Evolutionary conservation across 2,329 filamentous ascomycete species (phyloP).

Genomic region (Diaporthe vaccinii): DNA sequence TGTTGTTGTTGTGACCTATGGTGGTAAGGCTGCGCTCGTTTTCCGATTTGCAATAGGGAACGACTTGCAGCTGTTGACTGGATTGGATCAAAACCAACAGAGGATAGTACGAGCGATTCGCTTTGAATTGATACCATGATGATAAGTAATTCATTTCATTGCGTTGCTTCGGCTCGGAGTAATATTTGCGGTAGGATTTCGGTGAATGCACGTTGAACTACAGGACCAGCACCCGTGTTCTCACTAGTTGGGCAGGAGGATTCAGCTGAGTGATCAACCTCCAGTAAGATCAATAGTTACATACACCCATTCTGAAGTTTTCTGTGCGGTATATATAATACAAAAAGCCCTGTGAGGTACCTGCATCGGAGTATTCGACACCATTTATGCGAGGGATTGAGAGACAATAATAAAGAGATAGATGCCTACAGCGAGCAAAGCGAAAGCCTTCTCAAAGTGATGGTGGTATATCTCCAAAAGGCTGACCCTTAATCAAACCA

Average conservation of each 20-base stretch:
- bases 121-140: background rate
- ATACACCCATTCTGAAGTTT: background rate
- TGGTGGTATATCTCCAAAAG: background rate
- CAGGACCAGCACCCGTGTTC: background rate
- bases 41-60: background rate
- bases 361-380: background rate
- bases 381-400: background rate
- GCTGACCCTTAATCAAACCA: background rate
- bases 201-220: background rate
- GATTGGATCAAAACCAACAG: background rate
- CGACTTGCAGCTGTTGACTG: background rate
- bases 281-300: background rate
- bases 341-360: background rate
- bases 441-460: background rate
- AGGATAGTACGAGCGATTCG: background rate
- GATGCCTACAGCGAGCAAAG: background rate
- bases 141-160: background rate
- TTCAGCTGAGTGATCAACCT: background rate
- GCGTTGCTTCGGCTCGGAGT: background rate
- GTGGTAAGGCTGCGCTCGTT: too few species aligned
- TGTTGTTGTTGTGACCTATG: too few species aligned
- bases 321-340: background rate
- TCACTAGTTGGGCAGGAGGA: background rate
- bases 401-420: background rate
- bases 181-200: background rate